Base-by-base conservation (phyloP, 2,329 filamentous ascomycete species). In the Atkinsonella texensis region DNA sequence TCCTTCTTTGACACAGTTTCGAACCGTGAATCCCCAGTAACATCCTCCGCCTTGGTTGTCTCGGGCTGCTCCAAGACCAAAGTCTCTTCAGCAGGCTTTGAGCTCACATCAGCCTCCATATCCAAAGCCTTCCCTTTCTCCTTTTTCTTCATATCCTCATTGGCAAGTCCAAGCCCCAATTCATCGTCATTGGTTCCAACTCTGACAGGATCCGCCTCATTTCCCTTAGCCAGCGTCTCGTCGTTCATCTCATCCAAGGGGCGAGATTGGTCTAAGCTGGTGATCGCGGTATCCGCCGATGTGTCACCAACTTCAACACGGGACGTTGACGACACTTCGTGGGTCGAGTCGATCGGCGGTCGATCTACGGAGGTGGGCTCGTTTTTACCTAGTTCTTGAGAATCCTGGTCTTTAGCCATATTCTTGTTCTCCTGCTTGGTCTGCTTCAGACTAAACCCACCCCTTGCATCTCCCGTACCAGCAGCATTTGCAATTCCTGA, bases 351-450 rank as follows among this genome's bases (percentile, higher is more conserved):
- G 13, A n/a, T 18, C 4, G 40, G 18, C 28, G 28, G 42, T 41
- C 33, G 52, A 43, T 48, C 28, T 47, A 53, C 54, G 53, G 52
- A 53, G 23, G 52, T 55, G 50, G 53, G 57, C 53, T 65, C 54
- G 53, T 59, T 54, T 57, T 63, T 59, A 58, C 65, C 60, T 56
- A 57, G 54, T 53, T 55, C 54, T 56, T 60, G 54, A 61, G 56
- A 57, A 57, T 60, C 62, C 54, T 55, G 54, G 55, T 63, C 56
- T 59, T 66, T 64, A 62, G 62, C 56, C 55, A 61, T 62, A 50
- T 66, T 66, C 53, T 67, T 63, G 52, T 67, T 65, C 53, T 64
- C 60, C 53, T 63, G 65, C 53, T 65, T 60, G 49, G 62, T 59
- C 52, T 54, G 55, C 53, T 60, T 62, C 42, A 56, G 57, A 58